Evolutionary conservation across 768 basidiomycete genomes (phyloP).

Genomic region (Tylopilus balloui): DNA sequence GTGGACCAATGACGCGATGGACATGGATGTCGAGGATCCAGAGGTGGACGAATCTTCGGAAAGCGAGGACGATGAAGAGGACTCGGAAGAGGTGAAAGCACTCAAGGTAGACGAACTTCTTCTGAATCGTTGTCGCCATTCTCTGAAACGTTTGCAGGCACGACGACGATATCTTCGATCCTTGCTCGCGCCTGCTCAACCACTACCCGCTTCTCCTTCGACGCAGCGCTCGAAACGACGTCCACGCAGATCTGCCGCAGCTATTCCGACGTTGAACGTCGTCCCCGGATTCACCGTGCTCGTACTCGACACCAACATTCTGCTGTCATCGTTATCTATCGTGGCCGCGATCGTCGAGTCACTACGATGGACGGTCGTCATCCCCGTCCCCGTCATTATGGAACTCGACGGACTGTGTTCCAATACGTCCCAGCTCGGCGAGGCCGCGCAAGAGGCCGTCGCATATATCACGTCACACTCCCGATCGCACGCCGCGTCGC

Average conservation of each 20-base stretch:
- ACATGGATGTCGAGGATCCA: conserved; percentile 57
- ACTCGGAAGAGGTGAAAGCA: conserved; percentile 69
- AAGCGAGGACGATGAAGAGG: conserved; percentile 56
- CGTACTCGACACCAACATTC: conserved; percentile 92
- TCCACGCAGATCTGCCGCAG: conserved; percentile 27
- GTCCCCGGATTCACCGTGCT: conserved; percentile 86
- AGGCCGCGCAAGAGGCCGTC: conserved; percentile 70
- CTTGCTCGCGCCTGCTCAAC: conserved; percentile 51
- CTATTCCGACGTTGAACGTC: conserved; percentile 47
- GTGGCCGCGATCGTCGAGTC: conserved; percentile 76
- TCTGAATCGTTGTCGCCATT: conserved; percentile 1
- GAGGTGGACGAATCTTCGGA: conserved; percentile 44
- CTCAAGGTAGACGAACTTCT: conserved; percentile 56
- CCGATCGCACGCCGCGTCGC: conserved; percentile 64
- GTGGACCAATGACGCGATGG: conserved; percentile 68
- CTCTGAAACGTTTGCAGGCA: conserved; percentile 40
- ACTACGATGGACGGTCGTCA: conserved; percentile 78
- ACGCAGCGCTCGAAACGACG: conserved; percentile 27
- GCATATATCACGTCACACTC: conserved; percentile 71
- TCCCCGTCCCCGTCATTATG: conserved; percentile 94
- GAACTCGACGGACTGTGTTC: conserved; percentile 88
- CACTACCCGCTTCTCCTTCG: conserved; percentile 22
- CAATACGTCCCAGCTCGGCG: conserved; percentile 63
- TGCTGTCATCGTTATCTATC: conserved; percentile 75
- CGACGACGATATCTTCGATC: conserved; percentile 70